Conservation (phyloP, 169 alveolate genomes). For the Plasmodium reichenowi region DNA sequence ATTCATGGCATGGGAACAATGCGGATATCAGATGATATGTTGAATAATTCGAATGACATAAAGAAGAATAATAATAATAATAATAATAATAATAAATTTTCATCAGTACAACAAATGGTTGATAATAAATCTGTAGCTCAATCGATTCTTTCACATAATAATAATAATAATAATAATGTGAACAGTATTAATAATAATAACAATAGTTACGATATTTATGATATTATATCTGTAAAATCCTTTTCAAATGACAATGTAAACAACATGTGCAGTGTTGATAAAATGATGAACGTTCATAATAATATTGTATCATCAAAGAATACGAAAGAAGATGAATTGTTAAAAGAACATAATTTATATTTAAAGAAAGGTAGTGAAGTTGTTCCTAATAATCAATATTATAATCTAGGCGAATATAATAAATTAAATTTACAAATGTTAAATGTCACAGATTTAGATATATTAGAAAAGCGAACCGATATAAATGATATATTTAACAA, state of each 20-base stretch:
- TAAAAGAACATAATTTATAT: not conserved
- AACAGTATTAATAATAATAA: not conserved
- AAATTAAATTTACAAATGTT: slow-evolving; percentile 11
- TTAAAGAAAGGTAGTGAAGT: not conserved
- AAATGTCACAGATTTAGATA: slow-evolving; percentile 2
- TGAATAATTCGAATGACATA: no score
- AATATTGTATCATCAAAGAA: not conserved
- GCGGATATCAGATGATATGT: no score
- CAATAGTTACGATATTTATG: slow-evolving; percentile 14
- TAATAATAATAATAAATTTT: no score
- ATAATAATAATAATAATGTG: not conserved
- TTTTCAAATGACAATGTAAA: slow-evolving; percentile 29
- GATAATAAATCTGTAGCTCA: no score
- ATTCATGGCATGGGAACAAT: no score
- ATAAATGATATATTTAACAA: slow-evolving; percentile 3
- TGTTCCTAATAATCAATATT: not conserved
- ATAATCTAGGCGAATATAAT: slow-evolving; percentile 9
- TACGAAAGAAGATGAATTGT: not conserved
- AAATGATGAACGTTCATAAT: not conserved
- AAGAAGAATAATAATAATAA: no score
- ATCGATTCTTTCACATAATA: not conserved
- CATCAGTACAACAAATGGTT: no score
- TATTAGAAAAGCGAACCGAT: slow-evolving; percentile 3
- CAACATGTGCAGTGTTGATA: slow-evolving; percentile 12
- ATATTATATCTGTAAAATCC: slow-evolving; percentile 45